Base-by-base conservation (phyloP, 176 grass and related monocot species). In the Ensete glaucum region DNA sequence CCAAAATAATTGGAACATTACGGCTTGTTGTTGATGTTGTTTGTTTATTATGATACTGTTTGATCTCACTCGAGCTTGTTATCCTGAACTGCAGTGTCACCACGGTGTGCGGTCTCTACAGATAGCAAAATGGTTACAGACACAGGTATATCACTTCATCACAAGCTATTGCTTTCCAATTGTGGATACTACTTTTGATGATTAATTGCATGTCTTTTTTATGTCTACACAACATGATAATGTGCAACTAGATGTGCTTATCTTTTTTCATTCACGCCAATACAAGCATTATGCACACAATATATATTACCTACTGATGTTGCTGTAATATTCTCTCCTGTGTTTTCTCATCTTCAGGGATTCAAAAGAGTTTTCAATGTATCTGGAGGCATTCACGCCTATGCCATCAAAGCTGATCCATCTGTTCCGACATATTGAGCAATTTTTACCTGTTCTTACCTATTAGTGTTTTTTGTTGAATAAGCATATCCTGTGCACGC, bases 71-170 rank as follows among this genome's bases (percentile, higher is more conserved):
- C 34, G 51, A 70, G 2, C 51, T 70, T 1, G 25, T 70, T 1
- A 70, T 51, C 21, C 67, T 70, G 67, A 56, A 74, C 8, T 71
- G 13, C 87, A 98, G 95, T 98, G 95, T 51, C 90, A 98, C 78
- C 90, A 91, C 77, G 90, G 90, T 17, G 80, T 98, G 80, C 86
- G 95, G 25, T 98, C 95, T 19, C 88, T 98, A 78, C 95, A 98
- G 77, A 90, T 98, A 17, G 90, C 88, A 3, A 93, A 94, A 77
- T 98, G 95, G 90, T 74, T 98, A 88, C 95, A 98, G 50, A 88
- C 95, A 49, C 95, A 98, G 90, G 95, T 94, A 85, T 43, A 72
- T 0, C 6, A 52, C 25, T 50, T 67, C 19, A 55, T 64, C 27
- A 57, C 13, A 54, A 15, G 1, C n/a, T 24, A 6, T 2, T 75